Percentiles rank a stretch among this genome's conserved stretches.
phyloP scores from a whole-genome alignment of 257 asterid genomes.

The Verbena officinalis region DNA sequence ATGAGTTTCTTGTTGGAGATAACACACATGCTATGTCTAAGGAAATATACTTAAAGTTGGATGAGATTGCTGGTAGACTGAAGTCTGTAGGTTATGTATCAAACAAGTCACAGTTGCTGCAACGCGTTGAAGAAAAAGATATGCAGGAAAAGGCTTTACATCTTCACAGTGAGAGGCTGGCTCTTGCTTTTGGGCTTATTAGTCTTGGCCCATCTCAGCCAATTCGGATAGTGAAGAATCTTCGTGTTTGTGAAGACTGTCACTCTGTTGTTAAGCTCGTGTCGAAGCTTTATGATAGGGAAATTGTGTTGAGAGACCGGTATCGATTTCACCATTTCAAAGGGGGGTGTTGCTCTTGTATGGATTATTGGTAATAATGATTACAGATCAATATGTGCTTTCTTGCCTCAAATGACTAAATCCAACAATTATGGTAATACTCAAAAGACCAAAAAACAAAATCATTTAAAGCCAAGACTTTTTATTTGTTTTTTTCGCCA shows the following conservation, averaged over 20 bases:
- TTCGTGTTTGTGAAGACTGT: slow-evolving; percentile 77
- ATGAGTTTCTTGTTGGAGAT: slow-evolving; percentile 74
- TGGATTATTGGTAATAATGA: slow-evolving; percentile 64
- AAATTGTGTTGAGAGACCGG: slow-evolving; percentile 72
- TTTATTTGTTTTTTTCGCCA: background rate
- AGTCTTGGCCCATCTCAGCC: slow-evolving; percentile 48
- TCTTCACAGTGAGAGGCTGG: slow-evolving; percentile 78
- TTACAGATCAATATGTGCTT: background rate
- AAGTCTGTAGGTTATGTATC: slow-evolving; percentile 51
- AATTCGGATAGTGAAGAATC: slow-evolving; percentile 70
- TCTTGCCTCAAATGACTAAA: background rate
- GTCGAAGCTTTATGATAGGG: slow-evolving; percentile 63
- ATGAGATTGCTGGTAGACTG: slow-evolving; percentile 53
- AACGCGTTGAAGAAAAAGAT: slow-evolving; percentile 67
- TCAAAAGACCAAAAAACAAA: too few relatives aligned
- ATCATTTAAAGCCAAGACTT: too few relatives aligned
- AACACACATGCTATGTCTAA: slow-evolving; percentile 49
- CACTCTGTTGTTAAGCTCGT: slow-evolving; percentile 67
- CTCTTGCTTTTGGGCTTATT: slow-evolving; percentile 74
- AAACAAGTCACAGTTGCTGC: slow-evolving; percentile 62
- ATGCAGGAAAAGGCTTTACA: slow-evolving; percentile 68
- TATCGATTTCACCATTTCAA: slow-evolving; percentile 80
- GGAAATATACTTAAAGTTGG: slow-evolving; percentile 62
- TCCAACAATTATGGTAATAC: too few relatives aligned
- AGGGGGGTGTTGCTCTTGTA: slow-evolving; percentile 66